Conservation (phyloP, 441 rosid genomes). For the Gossypium lobatum region DNA sequence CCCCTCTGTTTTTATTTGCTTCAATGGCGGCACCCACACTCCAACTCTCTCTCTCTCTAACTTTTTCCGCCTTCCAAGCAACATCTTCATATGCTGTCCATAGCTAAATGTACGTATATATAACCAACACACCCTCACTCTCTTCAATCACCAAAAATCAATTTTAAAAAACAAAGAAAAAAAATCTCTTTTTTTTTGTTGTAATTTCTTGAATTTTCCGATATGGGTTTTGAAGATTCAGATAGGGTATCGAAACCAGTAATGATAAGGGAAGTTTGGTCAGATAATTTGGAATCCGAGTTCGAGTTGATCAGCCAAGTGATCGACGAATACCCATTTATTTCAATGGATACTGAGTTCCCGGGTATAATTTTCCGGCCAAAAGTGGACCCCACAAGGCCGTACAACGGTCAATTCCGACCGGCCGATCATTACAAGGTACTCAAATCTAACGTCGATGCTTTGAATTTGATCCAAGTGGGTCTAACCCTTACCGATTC, state of each 20-base stretch:
- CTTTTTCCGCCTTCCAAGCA: background rate
- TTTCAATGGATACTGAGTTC: conserved; percentile 89
- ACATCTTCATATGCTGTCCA: background rate
- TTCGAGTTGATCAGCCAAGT: conserved; percentile 53
- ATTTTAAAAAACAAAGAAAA: background rate
- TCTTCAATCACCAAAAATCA: background rate
- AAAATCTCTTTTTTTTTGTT: background rate
- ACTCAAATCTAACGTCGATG: conserved; percentile 78
- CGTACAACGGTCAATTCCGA: conserved; percentile 14
- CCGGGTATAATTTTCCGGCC: conserved; percentile 63
- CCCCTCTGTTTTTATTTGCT: background rate
- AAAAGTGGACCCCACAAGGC: conserved; percentile 10
- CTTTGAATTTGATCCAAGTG: conserved; percentile 66
- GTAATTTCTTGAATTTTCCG: background rate
- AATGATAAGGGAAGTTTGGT: conserved; percentile 68
- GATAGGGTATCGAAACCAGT: conserved; percentile 18
- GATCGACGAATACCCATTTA: conserved; percentile 52
- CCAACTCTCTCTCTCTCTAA: background rate
- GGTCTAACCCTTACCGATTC: conserved; percentile 80
- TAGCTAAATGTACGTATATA: background rate
- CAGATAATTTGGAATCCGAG: conserved; percentile 56
- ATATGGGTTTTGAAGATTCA: conserved; percentile 10
- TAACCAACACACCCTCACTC: background rate
- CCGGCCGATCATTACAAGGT: conserved; percentile 59
- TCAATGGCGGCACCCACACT: background rate